These are phyloP conservation scores for Elaeis guineensis DNA, from an alignment of 176 grass and related monocot species.

Conservation along the genomic window DNA sequence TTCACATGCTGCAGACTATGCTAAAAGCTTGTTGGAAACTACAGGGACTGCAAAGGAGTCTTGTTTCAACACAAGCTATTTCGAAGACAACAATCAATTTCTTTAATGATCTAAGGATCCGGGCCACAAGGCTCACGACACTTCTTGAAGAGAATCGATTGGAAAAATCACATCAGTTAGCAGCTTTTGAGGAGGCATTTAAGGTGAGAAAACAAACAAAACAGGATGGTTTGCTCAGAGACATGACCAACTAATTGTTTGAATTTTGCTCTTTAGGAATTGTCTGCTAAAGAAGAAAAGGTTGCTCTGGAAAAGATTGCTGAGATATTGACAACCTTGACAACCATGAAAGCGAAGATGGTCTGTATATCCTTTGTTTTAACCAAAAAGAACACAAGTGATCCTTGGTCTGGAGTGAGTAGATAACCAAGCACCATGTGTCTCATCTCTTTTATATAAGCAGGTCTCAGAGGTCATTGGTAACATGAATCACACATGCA, in stretches of 20 bases:
- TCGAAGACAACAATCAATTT: conserved; percentile 55
- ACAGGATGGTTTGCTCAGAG: conserved; percentile 7
- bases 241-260: conserved; percentile 1
- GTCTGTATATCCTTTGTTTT: conserved; percentile 21
- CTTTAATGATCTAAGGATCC: conserved; percentile 37
- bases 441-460: not conserved
- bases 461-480: conserved; percentile 56
- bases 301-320: conserved; percentile 49
- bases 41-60: conserved; percentile 52
- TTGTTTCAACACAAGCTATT: conserved; percentile 58
- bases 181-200: conserved; percentile 62
- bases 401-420: not conserved
- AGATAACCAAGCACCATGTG: not conserved
- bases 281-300: conserved; percentile 52
- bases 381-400: not conserved
- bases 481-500: conserved; percentile 39
- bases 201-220: conserved; percentile 35
- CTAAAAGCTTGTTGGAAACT: not conserved
- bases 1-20: not conserved
- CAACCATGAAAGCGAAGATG: conserved; percentile 44
- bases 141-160: conserved; percentile 47
- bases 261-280: conserved; percentile 24
- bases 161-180: conserved; percentile 23
- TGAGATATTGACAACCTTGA: conserved; percentile 50
- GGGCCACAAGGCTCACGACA: conserved; percentile 31